A percentile compares a stretch with the other conserved stretches of the same genome.
Evolutionary conservation across 352 stramenopile species (phyloP).

Genomic region (Pythium scleroteichum): DNA sequence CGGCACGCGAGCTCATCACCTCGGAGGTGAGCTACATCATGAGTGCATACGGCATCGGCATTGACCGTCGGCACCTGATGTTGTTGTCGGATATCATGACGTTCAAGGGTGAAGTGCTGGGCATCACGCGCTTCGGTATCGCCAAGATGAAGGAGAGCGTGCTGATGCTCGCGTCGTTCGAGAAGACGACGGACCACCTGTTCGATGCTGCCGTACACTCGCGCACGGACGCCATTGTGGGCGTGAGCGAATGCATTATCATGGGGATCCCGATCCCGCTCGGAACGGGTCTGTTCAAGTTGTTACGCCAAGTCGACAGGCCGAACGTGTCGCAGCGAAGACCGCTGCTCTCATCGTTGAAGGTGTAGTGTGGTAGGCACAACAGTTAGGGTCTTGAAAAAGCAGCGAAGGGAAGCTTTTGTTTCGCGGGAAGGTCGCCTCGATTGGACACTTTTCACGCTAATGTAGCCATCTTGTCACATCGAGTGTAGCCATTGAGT

Average conservation of each 20-base stretch:
- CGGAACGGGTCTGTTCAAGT: slow-evolving; percentile 98
- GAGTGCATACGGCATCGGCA: slow-evolving; percentile 98
- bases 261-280: slow-evolving; percentile 99
- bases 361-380: slow-evolving; percentile 9
- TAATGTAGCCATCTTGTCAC: slow-evolving; percentile 3
- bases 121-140: slow-evolving; percentile 97
- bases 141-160: slow-evolving; percentile 99
- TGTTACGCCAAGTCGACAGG: slow-evolving; percentile 88
- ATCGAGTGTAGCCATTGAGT: background rate
- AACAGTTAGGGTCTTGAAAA: background rate
- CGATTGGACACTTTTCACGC: background rate
- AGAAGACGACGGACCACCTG: slow-evolving; percentile 99
- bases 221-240: slow-evolving; percentile 97
- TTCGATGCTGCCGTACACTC: slow-evolving; percentile 99
- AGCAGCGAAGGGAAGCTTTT: too few relatives aligned
- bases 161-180: slow-evolving; percentile 98
- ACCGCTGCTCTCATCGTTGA: slow-evolving; percentile 47
- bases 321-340: slow-evolving; percentile 62
- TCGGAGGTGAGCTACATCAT: slow-evolving; percentile 99
- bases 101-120: slow-evolving; percentile 93
- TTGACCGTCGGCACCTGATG: slow-evolving; percentile 99
- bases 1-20: slow-evolving; percentile 95
- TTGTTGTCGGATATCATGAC: slow-evolving; percentile 99
- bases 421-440: background rate
- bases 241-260: slow-evolving; percentile 99